phyloP scores from a whole-genome alignment of 305 asterid genomes.

The Ilex paraguariensis region DNA sequence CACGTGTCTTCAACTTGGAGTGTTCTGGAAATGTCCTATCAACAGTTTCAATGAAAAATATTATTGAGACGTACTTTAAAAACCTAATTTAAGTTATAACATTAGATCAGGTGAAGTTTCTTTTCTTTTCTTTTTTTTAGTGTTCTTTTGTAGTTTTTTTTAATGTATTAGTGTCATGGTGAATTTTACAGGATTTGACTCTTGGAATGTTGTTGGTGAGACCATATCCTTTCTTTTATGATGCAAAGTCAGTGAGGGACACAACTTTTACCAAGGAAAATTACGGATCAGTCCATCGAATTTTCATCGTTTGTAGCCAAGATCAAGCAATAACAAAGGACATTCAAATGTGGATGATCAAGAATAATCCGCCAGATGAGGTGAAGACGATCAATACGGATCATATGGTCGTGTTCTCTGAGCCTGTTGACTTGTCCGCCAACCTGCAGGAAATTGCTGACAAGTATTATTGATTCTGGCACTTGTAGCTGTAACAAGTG shows the following conservation, averaged over 20 bases:
- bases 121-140: no score
- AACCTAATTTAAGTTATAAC: no score
- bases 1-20: no score
- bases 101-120: no score
- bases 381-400: slow-evolving; percentile 22
- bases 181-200: slow-evolving; percentile 21
- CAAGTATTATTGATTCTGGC: slow-evolving; percentile 5
- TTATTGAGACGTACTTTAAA: no score
- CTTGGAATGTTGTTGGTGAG: slow-evolving; percentile 20
- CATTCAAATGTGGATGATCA: slow-evolving; percentile 23
- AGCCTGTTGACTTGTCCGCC: slow-evolving; percentile 16
- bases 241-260: slow-evolving; percentile 9
- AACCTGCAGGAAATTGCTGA: slow-evolving; percentile 19
- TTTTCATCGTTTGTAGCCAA: slow-evolving; percentile 14
- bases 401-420: slow-evolving; percentile 32
- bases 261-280: slow-evolving; percentile 14
- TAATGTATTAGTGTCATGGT: background rate
- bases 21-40: no score
- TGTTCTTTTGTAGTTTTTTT: no score
- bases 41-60: no score
- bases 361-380: slow-evolving; percentile 16
- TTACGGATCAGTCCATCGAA: slow-evolving; percentile 24
- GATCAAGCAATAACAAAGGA: slow-evolving; percentile 15
- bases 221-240: slow-evolving; percentile 12
- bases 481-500: no score